Base-by-base conservation (phyloP, 2,329 filamentous ascomycete species). In the Trichoderma pleuroti region DNA sequence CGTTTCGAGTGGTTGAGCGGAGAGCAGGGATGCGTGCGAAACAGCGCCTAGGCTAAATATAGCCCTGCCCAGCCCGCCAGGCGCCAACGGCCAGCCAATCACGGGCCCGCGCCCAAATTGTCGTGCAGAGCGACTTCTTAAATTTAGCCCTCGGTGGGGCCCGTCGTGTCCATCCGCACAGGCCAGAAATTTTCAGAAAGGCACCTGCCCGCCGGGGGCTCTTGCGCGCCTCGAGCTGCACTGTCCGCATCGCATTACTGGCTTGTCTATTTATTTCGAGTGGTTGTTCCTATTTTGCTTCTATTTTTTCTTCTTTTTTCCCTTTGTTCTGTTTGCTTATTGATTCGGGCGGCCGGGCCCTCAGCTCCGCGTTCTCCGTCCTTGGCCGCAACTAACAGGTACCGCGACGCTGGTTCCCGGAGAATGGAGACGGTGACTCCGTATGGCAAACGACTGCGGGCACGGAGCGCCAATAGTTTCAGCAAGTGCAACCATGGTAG, bases 61-160 rank as follows among this genome's bases (percentile, higher is more conserved):
- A 80, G 78, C 61, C 70, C 64, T 73, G 66, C 72, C 74, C 74
- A 75, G 73, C 74, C 74, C 73, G 72, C 74, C 75, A 72, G 74
- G 78, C 78, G 78, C 77, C 76, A 78, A 80, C 61, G 28, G 30
- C 52, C 8, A 66, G 52, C 78, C 78, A 80, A 80, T 80, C 75
- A 80, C 32, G 60, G 5, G 5, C 61, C 18, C 36, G 28, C 26
- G 61, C 60, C 71, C 72, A 76, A 76, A 77, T 77, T 78, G 76
- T 74, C 60, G 52, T 72, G 70, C 70, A 72, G 60, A 21, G 60
- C 46, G 69, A 61, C 30, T 67, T 36, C 63, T 71, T 67, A 71
- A 64, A 69, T 71, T 71, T 71, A 69, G 70, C 70, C 59, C 70
- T 63, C 9, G 32, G 63, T 66, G 70, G 68, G 52, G 42, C 70